Evolutionary conservation across 768 basidiomycete genomes (phyloP), one percentile per base, ranked within the genome.

Genomic region (Leccinum boreale): DNA sequence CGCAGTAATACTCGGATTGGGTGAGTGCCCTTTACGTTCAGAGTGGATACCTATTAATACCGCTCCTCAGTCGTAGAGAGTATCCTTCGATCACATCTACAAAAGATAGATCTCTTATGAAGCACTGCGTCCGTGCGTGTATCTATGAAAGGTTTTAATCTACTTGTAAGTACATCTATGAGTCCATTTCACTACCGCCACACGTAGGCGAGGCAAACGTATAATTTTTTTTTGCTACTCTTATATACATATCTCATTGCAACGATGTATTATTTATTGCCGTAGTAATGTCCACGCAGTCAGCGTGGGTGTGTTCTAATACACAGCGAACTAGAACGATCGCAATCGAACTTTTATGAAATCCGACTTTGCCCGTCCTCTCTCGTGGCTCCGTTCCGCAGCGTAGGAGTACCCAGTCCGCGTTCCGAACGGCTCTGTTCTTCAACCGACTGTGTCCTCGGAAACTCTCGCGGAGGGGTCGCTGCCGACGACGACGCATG

Each of bases 31-130:
- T 17, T 47, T 45, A 14, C 17, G 7, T 51, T 33, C 24, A 3
- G n/a, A 17, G 57, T 52, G n/a, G 50, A 46, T 52, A 23, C 56
- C 65, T 44, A 58, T 47, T 24, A 45, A 57, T 26, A 3, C 10
- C 28, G n/a, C 17, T 21, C 50, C 52, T 39, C 67, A 82, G 89
- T 90, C 24, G 84, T 86, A 65, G 89, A 90, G 67, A 84, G 82
- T 36, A 90, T 91, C 55, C 74, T 91, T 46, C 80, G 87, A 33
- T 79, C 84, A 63, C 86, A 90, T 74, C 77, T 90, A 47, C 82
- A 82, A 47, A 79, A 81, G 49, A 87, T 87, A 46, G 85, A 87
- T 74, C 77, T 90, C 56, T 83, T 89, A 77, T 89, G 64, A 77
- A 63, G 31, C 46, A 24, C 10, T 48, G 23, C 33, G 39, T 52